Base-by-base conservation (phyloP, 768 basidiomycete species). In the Thelephora aurantiotincta region DNA sequence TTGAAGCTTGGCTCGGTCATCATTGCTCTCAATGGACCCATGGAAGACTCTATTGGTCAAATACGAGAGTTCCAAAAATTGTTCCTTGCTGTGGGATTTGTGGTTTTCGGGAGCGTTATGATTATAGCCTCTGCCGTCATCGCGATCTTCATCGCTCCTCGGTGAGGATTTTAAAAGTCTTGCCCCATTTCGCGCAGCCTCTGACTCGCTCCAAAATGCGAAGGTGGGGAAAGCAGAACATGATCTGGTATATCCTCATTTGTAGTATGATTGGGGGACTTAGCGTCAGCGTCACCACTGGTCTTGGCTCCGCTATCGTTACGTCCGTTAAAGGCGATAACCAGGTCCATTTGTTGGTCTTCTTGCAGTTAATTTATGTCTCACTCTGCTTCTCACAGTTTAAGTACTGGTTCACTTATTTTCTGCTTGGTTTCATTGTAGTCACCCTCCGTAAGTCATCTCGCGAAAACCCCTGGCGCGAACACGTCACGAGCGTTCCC, bases 241-340 rank as follows among this genome's bases (percentile, higher is more conserved):
- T 97, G 94, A 63, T 98, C 46, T 90, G 87, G 86, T 89, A 94
- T 63, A 93, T 98, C 53, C 69, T 74, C 36, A 87, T 99, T 41
- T 99, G 96, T 65, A 89, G 84, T 52, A 81, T 97, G 74, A 97
- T 99, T 58, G 96, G 96, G 14, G 96, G 96, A 0, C 82, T 94
- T 43, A 87, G 83, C 49, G 90, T 94, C 54, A 89, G 85, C 55
- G 93, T 94, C 47, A 94, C 93, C 12, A 92, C 90, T 30, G 94
- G 96, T 33, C 73, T 97, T 34, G 92, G 96, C 41, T 71, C 88
- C 37, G 83, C 91, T 18, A 96, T 98, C 56, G 82, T 99, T 22
- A 80, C 83, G 44, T 77, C 78, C 36, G 77, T 71, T 4, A 66
- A 72, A 66, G 85, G 85, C 35, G 70, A 84, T 52, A 90, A 85